phyloP scores from a whole-genome alignment of 2,329 filamentous ascomycete species.

The Pleoardoris graminearum region DNA sequence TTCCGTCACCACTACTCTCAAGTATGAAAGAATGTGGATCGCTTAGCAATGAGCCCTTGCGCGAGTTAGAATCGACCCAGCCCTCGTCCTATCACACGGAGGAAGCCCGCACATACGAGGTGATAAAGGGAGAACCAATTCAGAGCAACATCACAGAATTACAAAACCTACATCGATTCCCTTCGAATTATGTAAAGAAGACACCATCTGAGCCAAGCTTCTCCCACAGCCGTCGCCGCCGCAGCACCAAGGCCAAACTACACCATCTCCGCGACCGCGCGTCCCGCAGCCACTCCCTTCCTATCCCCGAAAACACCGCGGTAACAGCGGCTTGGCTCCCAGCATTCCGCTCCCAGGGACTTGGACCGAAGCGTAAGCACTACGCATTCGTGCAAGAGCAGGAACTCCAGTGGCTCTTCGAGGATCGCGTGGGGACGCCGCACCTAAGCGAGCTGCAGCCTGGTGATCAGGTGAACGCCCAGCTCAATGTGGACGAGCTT shows the following conservation, averaged over 20 bases:
- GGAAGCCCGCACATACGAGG: too few relatives aligned
- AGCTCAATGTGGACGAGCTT: slow-evolving; percentile 14
- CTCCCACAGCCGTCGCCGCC: slow-evolving; percentile 11
- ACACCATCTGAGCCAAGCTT: slow-evolving; percentile 3
- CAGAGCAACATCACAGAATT: background rate
- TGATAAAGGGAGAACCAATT: too few relatives aligned
- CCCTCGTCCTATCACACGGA: too few relatives aligned
- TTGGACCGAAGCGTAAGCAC: slow-evolving; percentile 24
- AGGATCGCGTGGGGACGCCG: slow-evolving; percentile 25
- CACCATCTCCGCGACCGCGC: slow-evolving; percentile 20
- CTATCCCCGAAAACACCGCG: background rate
- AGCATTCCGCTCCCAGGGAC: background rate
- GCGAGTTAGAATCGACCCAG: too few relatives aligned
- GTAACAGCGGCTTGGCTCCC: background rate
- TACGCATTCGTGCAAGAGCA: slow-evolving; percentile 27
- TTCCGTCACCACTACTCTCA: background rate
- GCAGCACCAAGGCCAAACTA: slow-evolving; percentile 17
- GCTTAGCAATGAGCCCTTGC: too few relatives aligned
- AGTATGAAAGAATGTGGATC: too few relatives aligned
- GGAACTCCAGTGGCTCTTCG: slow-evolving; percentile 20
- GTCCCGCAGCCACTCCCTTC: background rate
- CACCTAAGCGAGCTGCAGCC: slow-evolving; percentile 27
- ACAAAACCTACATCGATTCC: slow-evolving; percentile 1
- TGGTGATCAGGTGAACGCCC: slow-evolving; percentile 18
- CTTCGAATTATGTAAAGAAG: background rate